Base-by-base conservation (phyloP, 768 basidiomycete genomes). In the Boletus huronensis region DNA sequence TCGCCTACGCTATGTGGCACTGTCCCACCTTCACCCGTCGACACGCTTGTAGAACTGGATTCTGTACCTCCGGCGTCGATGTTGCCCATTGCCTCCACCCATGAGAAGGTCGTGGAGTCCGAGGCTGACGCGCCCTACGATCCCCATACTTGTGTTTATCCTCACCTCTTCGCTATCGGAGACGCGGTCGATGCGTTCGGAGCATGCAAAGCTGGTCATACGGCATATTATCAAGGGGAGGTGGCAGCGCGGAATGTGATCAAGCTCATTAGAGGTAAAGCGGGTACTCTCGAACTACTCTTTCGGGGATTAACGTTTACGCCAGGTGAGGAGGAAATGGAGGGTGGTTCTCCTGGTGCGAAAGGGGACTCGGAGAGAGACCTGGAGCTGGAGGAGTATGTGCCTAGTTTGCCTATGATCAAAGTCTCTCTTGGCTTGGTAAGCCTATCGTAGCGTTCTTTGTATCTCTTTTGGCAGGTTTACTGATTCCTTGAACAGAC, bases 111-210 rank as follows among this genome's bases (percentile, higher is more conserved):
- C 9, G 25, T 23, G n/a, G 25, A 34, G 14, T 14, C 48, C 4
- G 34, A 41, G 29, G 17, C 17, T 42, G 54, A 52, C 9, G 74
- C 72, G 21, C 71, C 76, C 0, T 5, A 25, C 21, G 34, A 40
- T 21, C 35, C 31, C 21, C 17, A 26, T 8, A 23, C 23, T 5
- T 31, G 31, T 46, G n/a, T 58, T 19, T 81, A 82, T 60, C 75
- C 78, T 0, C 72, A 83, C 54, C 75, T 87, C 13, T 87, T 85
- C 60, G 83, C 78, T 9, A 67, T 85, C 6, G 85, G 85, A 8
- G 85, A 87, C 50, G 76, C 78, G 0, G 84, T 83, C 1, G 82
- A 85, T 63, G 82, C 82, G 5, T 85, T 83, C 54, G 83, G 83
- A 6, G 85, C 83, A 0, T 77, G 81, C 23, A 76, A 80, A 23